Conservation (phyloP, 1,284 basidiomycete genomes). For the Vanrija humicola region DNA sequence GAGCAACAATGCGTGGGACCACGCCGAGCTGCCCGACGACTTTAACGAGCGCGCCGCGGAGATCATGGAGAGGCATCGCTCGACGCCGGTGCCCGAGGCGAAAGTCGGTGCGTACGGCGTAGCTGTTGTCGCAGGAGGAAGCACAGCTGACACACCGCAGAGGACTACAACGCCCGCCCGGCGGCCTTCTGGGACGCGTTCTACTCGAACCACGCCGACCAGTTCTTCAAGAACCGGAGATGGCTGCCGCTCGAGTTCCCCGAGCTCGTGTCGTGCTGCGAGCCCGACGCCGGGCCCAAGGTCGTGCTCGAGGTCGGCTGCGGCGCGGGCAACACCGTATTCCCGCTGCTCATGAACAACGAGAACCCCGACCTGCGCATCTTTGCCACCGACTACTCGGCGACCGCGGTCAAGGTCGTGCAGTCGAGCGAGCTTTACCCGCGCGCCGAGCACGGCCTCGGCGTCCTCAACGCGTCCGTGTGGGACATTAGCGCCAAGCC, state of each 20-base stretch:
- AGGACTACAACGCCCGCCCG: constrained; percentile 39
- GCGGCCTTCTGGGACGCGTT: constrained; percentile 73
- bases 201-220: constrained; percentile 69
- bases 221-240: constrained; percentile 86
- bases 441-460: constrained; percentile 63
- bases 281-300: constrained; percentile 67
- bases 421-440: constrained; percentile 71
- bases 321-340: constrained; percentile 90
- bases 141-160: constrained; percentile 58
- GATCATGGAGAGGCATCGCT: constrained; percentile 64
- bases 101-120: constrained; percentile 2
- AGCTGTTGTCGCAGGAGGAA: too few relatives aligned
- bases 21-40: constrained; percentile 76
- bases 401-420: constrained; percentile 85
- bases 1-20: constrained; percentile 57
- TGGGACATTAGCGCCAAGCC: constrained; percentile 78
- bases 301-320: constrained; percentile 80
- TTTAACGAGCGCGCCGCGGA: constrained; percentile 65
- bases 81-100: constrained; percentile 62
- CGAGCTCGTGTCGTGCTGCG: constrained; percentile 67
- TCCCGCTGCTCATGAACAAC: constrained; percentile 78
- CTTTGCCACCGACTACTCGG: constrained; percentile 86
- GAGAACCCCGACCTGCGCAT: constrained; percentile 70
- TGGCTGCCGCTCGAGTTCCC: constrained; percentile 94
- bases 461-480: constrained; percentile 64